A percentile compares a stretch with the other conserved stretches of the same genome.
These are phyloP conservation scores for Phylloporus sp. DNA, from an alignment of 768 basidiomycete genomes.

Conservation along the genomic window DNA sequence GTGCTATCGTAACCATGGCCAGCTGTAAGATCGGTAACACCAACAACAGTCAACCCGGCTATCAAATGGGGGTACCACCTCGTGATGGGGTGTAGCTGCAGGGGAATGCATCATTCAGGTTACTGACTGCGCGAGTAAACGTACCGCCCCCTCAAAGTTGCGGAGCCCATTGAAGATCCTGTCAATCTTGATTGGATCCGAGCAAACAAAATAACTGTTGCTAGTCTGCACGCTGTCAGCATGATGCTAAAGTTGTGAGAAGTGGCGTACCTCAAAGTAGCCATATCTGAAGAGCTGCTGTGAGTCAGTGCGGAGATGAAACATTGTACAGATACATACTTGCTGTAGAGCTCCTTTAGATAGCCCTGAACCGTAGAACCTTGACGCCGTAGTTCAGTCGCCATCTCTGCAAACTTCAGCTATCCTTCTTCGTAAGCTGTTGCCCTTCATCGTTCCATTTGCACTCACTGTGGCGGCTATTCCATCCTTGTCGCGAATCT, in stretches of 20 bases:
- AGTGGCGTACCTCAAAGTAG: slow-evolving; percentile 57
- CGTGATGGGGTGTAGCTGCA: slow-evolving; percentile 17
- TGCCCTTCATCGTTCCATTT: not conserved
- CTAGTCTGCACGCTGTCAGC: slow-evolving; percentile 48
- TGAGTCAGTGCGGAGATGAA: not conserved
- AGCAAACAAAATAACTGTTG: slow-evolving; percentile 80
- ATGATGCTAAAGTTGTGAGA: not conserved
- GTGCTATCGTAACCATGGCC: slow-evolving; percentile 64
- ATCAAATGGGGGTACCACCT: slow-evolving; percentile 58
- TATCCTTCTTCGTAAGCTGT: slow-evolving; percentile 24
- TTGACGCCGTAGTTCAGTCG: slow-evolving; percentile 42
- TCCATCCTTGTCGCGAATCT: slow-evolving; percentile 85
- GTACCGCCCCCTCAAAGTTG: slow-evolving; percentile 43
- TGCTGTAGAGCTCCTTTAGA: slow-evolving; percentile 59
- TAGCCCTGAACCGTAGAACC: slow-evolving; percentile 55
- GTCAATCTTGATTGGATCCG: slow-evolving; percentile 61
- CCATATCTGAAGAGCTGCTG: slow-evolving; percentile 52
- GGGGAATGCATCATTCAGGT: not conserved
- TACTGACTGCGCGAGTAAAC: slow-evolving; percentile 1
- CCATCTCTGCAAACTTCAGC: slow-evolving; percentile 71
- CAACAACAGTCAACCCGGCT: slow-evolving; percentile 55
- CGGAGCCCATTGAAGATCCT: slow-evolving; percentile 67
- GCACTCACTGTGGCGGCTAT: slow-evolving; percentile 68
- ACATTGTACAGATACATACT: slow-evolving; percentile 36
- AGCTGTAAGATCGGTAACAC: slow-evolving; percentile 70